Evolutionary conservation across 2,329 filamentous ascomycete genomes (phyloP), one percentile per base, ranked within the genome.

Genomic region (Dissoconium aciculare): DNA sequence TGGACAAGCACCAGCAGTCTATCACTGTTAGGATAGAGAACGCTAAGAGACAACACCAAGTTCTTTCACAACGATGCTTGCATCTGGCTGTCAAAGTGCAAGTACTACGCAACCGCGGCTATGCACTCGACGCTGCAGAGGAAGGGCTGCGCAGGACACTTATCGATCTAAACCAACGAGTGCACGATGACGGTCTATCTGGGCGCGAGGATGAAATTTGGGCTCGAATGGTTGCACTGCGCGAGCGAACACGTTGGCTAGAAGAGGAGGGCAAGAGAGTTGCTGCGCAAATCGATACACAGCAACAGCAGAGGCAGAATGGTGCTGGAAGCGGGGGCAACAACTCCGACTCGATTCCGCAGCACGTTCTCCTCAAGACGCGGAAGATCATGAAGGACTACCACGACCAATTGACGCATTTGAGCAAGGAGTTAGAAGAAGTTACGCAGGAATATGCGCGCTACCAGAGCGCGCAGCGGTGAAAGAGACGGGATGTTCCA

Each of bases 361-460:
- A 79, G 41, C 76, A 82, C 36, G 71, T 74, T 16, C 71, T 81
- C 53, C 66, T 64, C 36, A 75, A 77, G 53, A 69, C 79, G 25
- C 81, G 81, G 55, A 80, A 82, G 78, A 76, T 87, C 27, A 57
- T 87, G 45, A 75, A 79, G 46, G 78, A 84, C 49, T 87, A 85
- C 53, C 77, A 85, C 52, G 79, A 75, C 52, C 80, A 87, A 59
- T 63, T 89, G 17, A 55, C 64, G 41, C 77, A 85, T 51, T 62
- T 91, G 39, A 78, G 74, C 55, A 76, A 74, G 49, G 71, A 74
- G 56, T 49, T 76, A 35, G 63, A 60, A 26, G 59, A 67, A 15
- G 62, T 74, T 32, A 64, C 64, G 49, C 65, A 66, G 42, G 71
- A 77, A 38, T 72, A 68, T 35, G 60, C 63, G 16, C 66, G 67